phyloP scores from a whole-genome alignment of 1,284 basidiomycete genomes.

The Coniferiporia weirii region DNA sequence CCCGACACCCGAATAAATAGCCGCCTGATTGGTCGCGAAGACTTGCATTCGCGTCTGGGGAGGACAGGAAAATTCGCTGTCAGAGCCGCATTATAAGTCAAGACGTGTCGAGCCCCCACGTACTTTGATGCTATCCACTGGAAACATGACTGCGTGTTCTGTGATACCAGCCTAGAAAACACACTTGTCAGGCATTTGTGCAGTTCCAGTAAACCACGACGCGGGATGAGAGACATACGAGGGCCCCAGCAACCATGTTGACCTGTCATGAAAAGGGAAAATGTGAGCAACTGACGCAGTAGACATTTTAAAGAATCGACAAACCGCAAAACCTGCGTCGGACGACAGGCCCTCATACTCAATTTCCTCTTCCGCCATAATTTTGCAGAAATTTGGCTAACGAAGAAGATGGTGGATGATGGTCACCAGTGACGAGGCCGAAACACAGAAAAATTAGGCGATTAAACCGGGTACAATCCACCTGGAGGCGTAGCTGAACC shows the following conservation, averaged over 20 bases:
- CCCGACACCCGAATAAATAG: slow-evolving; percentile 83
- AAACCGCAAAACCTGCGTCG: slow-evolving; percentile 69
- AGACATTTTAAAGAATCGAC: slow-evolving; percentile 26
- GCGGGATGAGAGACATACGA: slow-evolving; percentile 54
- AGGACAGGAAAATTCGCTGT: slow-evolving; percentile 1
- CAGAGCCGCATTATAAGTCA: slow-evolving; percentile 5
- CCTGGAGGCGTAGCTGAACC: neutral
- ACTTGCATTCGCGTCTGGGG: slow-evolving; percentile 98
- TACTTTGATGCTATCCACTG: slow-evolving; percentile 97
- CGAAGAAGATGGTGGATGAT: neutral
- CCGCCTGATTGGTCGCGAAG: slow-evolving; percentile 76
- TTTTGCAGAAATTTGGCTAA: slow-evolving; percentile 4
- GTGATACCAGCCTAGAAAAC: slow-evolving; percentile 85
- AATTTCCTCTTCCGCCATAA: slow-evolving; percentile 43
- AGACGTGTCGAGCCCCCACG: slow-evolving; percentile 25
- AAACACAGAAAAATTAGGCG: neutral
- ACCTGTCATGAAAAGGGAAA: slow-evolving; percentile 44
- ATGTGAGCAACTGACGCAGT: slow-evolving; percentile 4
- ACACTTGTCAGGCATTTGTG: neutral
- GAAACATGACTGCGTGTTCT: slow-evolving; percentile 99
- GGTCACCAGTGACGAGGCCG: slow-evolving; percentile 14
- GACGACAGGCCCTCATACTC: slow-evolving; percentile 74
- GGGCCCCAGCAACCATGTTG: slow-evolving; percentile 95
- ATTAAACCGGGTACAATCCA: neutral
- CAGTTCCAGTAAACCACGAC: slow-evolving; percentile 14